These are phyloP conservation scores for Conoideocrella luteorostrata DNA, from an alignment of 2,329 filamentous ascomycete species.

Conservation along the genomic window DNA sequence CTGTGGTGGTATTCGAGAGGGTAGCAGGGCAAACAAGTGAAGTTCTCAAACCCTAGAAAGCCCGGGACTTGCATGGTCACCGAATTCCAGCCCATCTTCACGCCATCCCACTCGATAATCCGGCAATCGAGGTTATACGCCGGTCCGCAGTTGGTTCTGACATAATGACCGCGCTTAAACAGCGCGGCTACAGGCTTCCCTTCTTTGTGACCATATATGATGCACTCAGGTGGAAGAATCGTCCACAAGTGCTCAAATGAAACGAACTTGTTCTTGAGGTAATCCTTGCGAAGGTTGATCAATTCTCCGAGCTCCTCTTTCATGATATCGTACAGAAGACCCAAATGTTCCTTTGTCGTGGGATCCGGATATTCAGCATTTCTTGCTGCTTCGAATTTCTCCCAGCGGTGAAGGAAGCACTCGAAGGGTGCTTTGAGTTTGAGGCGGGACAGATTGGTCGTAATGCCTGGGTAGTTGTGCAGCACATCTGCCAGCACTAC, in stretches of 20 bases:
- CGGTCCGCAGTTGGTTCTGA: constrained; percentile 28
- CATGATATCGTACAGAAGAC: constrained; percentile 40
- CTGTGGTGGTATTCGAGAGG: constrained; percentile 38
- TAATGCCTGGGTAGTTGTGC: constrained; percentile 53
- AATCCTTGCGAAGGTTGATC: constrained; percentile 44
- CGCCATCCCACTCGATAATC: constrained; percentile 43
- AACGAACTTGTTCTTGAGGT: constrained; percentile 46
- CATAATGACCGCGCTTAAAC: constrained; percentile 31
- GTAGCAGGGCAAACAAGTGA: constrained; percentile 36
- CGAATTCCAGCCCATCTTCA: constrained; percentile 35
- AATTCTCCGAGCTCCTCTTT: constrained; percentile 43
- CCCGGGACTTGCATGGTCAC: constrained; percentile 29
- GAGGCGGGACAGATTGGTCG: constrained; percentile 51
- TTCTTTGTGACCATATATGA: constrained; percentile 32
- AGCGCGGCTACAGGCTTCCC: constrained; percentile 33
- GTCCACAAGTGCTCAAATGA: constrained; percentile 47
- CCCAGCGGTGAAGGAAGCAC: constrained; percentile 62
- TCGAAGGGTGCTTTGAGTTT: constrained; percentile 56
- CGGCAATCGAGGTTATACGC: constrained; percentile 33
- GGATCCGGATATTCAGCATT: constrained; percentile 34
- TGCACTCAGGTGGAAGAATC: constrained; percentile 42
- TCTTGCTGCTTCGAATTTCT: constrained; percentile 34
- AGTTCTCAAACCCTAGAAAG: constrained; percentile 38
- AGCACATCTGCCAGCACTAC: constrained; percentile 48
- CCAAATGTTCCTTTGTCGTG: constrained; percentile 37